A percentile compares a stretch with the other conserved stretches of the same genome.
Evolutionary conservation across 768 basidiomycete species (phyloP).

Genomic region (Calocybe indica): DNA sequence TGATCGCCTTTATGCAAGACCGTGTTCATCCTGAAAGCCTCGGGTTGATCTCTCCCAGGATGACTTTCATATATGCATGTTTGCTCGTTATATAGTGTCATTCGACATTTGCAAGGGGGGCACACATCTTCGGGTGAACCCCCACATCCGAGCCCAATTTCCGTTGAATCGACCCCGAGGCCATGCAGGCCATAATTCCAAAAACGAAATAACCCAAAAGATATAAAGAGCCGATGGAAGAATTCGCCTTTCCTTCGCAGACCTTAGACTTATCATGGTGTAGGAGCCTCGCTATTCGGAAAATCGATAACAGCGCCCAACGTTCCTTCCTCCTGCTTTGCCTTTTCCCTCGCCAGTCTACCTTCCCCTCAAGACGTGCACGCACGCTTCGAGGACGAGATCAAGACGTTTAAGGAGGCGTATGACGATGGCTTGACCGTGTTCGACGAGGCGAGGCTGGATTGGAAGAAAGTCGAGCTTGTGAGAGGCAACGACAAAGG

Average conservation of each 20-base stretch:
- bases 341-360: slow-evolving; percentile 59
- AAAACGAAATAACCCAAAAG: too few relatives aligned
- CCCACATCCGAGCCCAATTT: not conserved
- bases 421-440: slow-evolving; percentile 48
- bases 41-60: too few relatives aligned
- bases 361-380: slow-evolving; percentile 44
- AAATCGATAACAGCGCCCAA: not conserved
- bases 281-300: not conserved
- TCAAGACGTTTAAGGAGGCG: slow-evolving; percentile 34
- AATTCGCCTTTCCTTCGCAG: too few relatives aligned
- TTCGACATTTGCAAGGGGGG: not conserved
- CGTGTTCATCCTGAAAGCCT: too few relatives aligned
- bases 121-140: not conserved
- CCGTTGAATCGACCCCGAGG: too few relatives aligned
- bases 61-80: too few relatives aligned
- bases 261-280: not conserved
- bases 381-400: not conserved
- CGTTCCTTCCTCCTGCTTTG: slow-evolving; percentile 21
- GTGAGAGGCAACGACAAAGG: slow-evolving; percentile 64
- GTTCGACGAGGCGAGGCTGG: slow-evolving; percentile 43
- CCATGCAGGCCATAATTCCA: too few relatives aligned
- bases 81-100: not conserved
- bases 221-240: too few relatives aligned
- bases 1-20: too few relatives aligned
- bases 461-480: slow-evolving; percentile 63